Base-by-base conservation (phyloP, 2,329 filamentous ascomycete species). In the Leptographium galeiforme region DNA sequence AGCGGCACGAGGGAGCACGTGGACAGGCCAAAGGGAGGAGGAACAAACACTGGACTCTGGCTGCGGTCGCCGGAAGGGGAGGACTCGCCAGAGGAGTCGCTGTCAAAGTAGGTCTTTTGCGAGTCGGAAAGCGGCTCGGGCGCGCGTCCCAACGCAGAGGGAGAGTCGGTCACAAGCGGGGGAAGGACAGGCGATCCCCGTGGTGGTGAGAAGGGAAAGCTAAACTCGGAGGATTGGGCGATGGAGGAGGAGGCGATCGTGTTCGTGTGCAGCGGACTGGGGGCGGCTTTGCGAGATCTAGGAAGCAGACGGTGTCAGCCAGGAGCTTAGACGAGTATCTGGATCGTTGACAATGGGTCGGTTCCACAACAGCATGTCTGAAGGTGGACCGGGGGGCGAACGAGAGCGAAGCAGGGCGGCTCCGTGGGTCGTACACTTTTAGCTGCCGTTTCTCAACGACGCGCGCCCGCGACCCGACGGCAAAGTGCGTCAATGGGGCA, bases 261-360 rank as follows among this genome's bases (percentile, higher is more conserved):
- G 58, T 61, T 71, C 54, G 70, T 69, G 55, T 71, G 69, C 48
- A 78, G 66, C 58, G 76, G 75, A 61, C 75, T 78, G 46, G 75
- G 72, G 57, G 71, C 67, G 53, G 69, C 63, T 62, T 69, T 73
- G 63, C 72, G 68, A 60, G 71, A 74, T 71, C 76, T 79, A 62
- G 51, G 44, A 41, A 30, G 34, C 47, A 13, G 34, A 50, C 25
- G 39, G 48, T 41, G 39, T 36, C 8, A 36, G 34, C 34, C 38
- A 34, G 25, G 40, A 33, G 30, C 3, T 18, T 47, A 34, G 47
- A 41, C 50, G 46, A 51, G 48, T 36, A 11, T 33, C 36, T 48
- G 52, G 48, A 19, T 47, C 34, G 14, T 39, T 34, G 48, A 51
- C 34, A 52, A 38, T 52, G 36, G 56, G 51, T 57, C 54, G 57